Base-by-base conservation (phyloP, 2,329 filamentous ascomycete genomes). In the Lasiodiplodia citricola region DNA sequence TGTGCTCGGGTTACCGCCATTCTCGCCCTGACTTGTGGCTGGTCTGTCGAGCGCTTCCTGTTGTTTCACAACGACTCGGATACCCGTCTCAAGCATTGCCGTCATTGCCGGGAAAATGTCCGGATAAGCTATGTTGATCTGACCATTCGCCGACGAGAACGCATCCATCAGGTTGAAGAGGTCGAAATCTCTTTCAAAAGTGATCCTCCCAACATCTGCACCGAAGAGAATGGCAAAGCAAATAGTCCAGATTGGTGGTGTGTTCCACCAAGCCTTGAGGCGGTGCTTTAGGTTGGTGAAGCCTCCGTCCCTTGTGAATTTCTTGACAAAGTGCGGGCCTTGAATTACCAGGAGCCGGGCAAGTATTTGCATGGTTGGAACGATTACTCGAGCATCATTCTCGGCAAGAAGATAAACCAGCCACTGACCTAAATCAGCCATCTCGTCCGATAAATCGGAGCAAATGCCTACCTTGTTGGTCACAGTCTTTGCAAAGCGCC, bases 211-310 rank as follows among this genome's bases (percentile, higher is more conserved):
- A 56, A 96, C 88, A 75, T 97, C 94, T 52, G 89, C 86, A 0
- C 92, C 94, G 75, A 99, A 97, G 2, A 99, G 80, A 25, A 98
- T 91, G 66, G 92, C 90, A 79, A 99, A 92, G 75, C 92, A 94
- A 54, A 96, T 90, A 0, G 91, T 90, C 96, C 96, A 98, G 31
- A 98, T 80, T 0, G 89, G 88, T 2, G 94, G 88, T 18, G 94
- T 87, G 74, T 92, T 90, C 95, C 96, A 99, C 89, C 94, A 97
- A 74, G 90, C 86, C 75, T 91, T 93, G 4, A 99, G 81, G 38
- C 93, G 88, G 74, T 92, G 87, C 47, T 91, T 91, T 88, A 98
- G 91, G 70, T 97, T 91, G 41, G 86, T 86, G 77, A 97, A 97
- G 1, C 96, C 96, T 37, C 93, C 93, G 13, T 91, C 93, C 80